Evolutionary conservation across 2,329 filamentous ascomycete species (phyloP), one percentile per base, ranked within the genome.

Genomic region (Calonectria montana): DNA sequence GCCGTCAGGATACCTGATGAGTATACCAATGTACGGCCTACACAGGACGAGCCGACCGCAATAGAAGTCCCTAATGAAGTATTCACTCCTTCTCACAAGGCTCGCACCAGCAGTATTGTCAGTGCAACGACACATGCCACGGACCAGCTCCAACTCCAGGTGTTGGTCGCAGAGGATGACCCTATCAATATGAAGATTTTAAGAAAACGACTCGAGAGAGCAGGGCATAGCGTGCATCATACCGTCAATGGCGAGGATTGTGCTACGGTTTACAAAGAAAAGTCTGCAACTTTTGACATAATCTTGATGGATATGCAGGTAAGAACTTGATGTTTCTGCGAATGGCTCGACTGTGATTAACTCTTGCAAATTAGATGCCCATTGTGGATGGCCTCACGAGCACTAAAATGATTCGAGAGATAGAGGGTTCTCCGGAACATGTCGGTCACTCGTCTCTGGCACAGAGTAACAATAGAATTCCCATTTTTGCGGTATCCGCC

Each of bases 271-370:
- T 96, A 94, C 81, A 88, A 87, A 62, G 92, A 94, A 55, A 88
- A 87, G 63, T 86, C 91, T 0, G 82, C 82, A 29, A 83, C 84
- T 25, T 97, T 94, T 78, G 94, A 97, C 81, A 92, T 95, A 6
- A 87, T 98, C 59, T 87, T 98, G 73, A 97, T 97, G 95, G 95
- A 97, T 80, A 95, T 98, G 89, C 94, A 97, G 88, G 94, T 95
- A 81, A 83, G 90, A 83, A 29, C n/a, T 18, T 5, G 25, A 21
- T 6, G 6, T 9, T 16, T 25, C 5, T 47, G 3, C 4, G 3
- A 23, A 23, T n/a, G n/a, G 35, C n/a, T 21, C 13, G 8, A 13
- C 12, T 12, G 10, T 27, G 65, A 21, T 55, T 75, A 71, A 74
- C 16, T 6, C 53, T 21, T 31, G 21, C 35, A 2, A 25, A 57